Evolutionary conservation across 202 grass and related monocot genomes (phyloP).

Genomic region (Schoenoplectus tabernaemontani): DNA sequence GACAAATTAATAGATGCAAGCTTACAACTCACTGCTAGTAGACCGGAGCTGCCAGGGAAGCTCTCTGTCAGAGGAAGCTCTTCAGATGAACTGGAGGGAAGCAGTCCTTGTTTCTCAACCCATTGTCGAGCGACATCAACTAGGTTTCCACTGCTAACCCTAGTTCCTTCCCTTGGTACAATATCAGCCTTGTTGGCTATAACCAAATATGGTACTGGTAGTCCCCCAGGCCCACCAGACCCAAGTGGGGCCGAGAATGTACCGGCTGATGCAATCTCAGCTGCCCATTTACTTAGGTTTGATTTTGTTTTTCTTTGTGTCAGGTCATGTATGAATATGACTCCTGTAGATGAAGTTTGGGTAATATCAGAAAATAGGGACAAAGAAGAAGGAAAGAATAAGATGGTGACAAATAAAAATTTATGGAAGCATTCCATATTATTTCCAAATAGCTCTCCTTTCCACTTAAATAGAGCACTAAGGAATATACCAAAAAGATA

Average conservation of each 20-base stretch:
- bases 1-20: slow-evolving; percentile 5
- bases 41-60: slow-evolving; percentile 74
- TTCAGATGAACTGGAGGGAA: slow-evolving; percentile 51
- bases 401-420: background rate
- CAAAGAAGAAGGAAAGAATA: background rate
- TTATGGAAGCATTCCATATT: too few relatives aligned
- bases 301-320: slow-evolving; percentile 85
- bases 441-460: background rate
- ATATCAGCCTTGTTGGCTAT: slow-evolving; percentile 92
- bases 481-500: background rate
- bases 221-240: slow-evolving; percentile 76
- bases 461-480: background rate
- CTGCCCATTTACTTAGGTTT: slow-evolving; percentile 78
- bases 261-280: slow-evolving; percentile 63
- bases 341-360: slow-evolving; percentile 53
- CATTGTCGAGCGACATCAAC: slow-evolving; percentile 93
- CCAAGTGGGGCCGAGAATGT: slow-evolving; percentile 80
- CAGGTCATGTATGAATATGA: slow-evolving; percentile 92
- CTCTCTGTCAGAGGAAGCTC: slow-evolving; percentile 78
- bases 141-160: slow-evolving; percentile 96
- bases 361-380: background rate
- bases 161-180: slow-evolving; percentile 58
- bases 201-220: slow-evolving; percentile 91
- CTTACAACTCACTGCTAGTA: slow-evolving; percentile 52
- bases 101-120: slow-evolving; percentile 91